These are phyloP conservation scores for Eremothecium coryli DNA, from an alignment of 1,139 yeast genomes.

Conservation along the genomic window DNA sequence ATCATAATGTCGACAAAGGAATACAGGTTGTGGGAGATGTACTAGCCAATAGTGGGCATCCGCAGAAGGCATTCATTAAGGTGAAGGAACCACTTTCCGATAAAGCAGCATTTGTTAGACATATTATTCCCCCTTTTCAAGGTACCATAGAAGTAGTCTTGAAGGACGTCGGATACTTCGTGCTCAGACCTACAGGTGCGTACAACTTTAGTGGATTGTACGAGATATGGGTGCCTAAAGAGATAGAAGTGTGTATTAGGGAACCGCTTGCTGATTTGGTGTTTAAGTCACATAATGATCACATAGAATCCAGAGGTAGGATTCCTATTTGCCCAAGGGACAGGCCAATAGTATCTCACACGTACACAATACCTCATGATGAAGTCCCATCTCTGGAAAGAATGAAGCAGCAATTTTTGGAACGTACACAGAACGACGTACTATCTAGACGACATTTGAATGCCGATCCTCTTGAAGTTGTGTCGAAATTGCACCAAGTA, in stretches of 20 bases:
- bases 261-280: constrained; percentile 29
- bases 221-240: constrained; percentile 43
- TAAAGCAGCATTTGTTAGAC: constrained; percentile 34
- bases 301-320: constrained; percentile 12
- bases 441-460: constrained; percentile 15
- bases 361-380: constrained; percentile 21
- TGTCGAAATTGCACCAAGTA: constrained; percentile 11
- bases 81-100: constrained; percentile 30
- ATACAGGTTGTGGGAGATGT: constrained; percentile 28
- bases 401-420: constrained; percentile 23
- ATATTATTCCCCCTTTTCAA: constrained; percentile 54
- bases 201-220: constrained; percentile 33
- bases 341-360: constrained; percentile 22
- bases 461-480: constrained; percentile 15
- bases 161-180: constrained; percentile 59
- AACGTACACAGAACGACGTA: constrained; percentile 19
- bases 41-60: constrained; percentile 18
- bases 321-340: constrained; percentile 15
- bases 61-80: constrained; percentile 32
- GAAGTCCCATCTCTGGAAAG: constrained; percentile 17
- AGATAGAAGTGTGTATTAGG: constrained; percentile 37
- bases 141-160: constrained; percentile 63
- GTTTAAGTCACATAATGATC: constrained; percentile 10
- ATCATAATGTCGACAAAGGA: constrained; percentile 25
- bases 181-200: constrained; percentile 56